phyloP scores from a whole-genome alignment of 2,329 filamentous ascomycete genomes.

The Dendryphion nanum region DNA sequence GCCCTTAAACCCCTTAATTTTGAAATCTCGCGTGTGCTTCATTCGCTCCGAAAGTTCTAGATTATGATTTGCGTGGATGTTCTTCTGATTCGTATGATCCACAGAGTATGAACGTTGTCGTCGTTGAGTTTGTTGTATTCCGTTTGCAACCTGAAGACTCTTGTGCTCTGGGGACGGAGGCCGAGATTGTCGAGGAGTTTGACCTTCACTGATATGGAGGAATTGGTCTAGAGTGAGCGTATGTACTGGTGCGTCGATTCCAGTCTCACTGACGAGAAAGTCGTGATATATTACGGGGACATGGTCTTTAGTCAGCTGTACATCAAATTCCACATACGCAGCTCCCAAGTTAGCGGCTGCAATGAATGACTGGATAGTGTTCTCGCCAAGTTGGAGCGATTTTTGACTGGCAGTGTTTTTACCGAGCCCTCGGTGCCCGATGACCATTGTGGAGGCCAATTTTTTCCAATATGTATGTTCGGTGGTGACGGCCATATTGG shows the following conservation, averaged over 20 bases:
- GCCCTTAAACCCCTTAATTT: constrained; percentile 90
- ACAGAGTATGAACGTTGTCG: constrained; percentile 59
- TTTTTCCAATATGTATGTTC: constrained; percentile 97
- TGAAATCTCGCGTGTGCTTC: constrained; percentile 96
- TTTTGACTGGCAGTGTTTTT: constrained; percentile 84
- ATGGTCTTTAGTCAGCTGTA: constrained; percentile 97
- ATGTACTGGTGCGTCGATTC: constrained; percentile 94
- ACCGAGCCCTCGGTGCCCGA: constrained; percentile 70
- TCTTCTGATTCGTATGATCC: constrained; percentile 46
- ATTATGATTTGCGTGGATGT: constrained; percentile 41
- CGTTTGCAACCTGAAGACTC: constrained; percentile 6
- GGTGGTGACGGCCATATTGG: constrained; percentile 88
- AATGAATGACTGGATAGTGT: constrained; percentile 93
- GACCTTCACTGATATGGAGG: constrained; percentile 72
- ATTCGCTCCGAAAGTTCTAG: constrained; percentile 76
- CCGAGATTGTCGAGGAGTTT: constrained; percentile 47
- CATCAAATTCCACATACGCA: constrained; percentile 73
- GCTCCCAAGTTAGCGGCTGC: constrained; percentile 90
- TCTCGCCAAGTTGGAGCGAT: constrained; percentile 92
- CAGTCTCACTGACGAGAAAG: constrained; percentile 95
- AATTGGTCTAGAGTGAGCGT: constrained; percentile 95
- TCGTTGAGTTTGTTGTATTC: constrained; percentile 19
- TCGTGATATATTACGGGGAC: constrained; percentile 99
- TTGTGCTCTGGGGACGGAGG: constrained; percentile 44
- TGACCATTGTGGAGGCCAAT: constrained; percentile 80